Evolutionary conservation across 1,284 basidiomycete genomes (phyloP).

Genomic region (Ustilago crameri): DNA sequence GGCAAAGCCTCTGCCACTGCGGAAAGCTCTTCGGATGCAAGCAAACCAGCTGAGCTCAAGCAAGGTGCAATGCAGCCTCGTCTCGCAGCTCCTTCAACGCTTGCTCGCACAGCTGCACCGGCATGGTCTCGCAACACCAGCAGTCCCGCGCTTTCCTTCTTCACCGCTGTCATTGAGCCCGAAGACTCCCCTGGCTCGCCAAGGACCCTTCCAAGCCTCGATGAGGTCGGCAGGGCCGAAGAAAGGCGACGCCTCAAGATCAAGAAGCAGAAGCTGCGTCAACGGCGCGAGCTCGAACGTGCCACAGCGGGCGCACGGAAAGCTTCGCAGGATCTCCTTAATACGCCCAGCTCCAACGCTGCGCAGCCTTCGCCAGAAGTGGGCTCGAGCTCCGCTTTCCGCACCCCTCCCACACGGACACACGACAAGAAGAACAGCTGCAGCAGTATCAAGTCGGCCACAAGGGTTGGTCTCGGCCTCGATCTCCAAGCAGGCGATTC

Average conservation of each 20-base stretch:
- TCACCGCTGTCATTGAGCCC: conserved; percentile 50
- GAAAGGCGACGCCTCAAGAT: conserved; percentile 52
- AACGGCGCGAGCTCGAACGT: conserved; percentile 36
- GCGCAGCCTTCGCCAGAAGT: conserved; percentile 35
- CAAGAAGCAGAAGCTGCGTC: conserved; percentile 51
- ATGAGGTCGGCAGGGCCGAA: conserved; percentile 55
- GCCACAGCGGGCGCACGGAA: conserved; percentile 15
- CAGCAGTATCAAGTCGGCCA: conserved; percentile 29
- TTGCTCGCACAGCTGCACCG: conserved; percentile 21
- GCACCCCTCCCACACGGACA: conserved; percentile 29
- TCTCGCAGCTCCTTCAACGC: conserved; percentile 24
- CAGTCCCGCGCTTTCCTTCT: conserved; percentile 55
- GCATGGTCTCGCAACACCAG: conserved; percentile 42
- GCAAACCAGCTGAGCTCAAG: conserved; percentile 15
- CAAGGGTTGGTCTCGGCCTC: conserved; percentile 41
- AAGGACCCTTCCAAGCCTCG: conserved; percentile 47
- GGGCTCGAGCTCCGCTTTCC: conserved; percentile 25
- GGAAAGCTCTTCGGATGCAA: conserved; percentile 4
- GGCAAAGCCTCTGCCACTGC: conserved; percentile 1
- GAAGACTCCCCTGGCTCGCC: conserved; percentile 31
- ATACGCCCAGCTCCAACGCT: conserved; percentile 30
- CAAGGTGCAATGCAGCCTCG: conserved; percentile 16
- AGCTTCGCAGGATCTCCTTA: conserved; percentile 19
- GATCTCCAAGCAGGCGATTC: conserved; percentile 42
- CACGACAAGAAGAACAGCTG: conserved; percentile 26